These are phyloP conservation scores for Beta vulgaris DNA, from an alignment of 148 eudicot species.

Conservation along the genomic window DNA sequence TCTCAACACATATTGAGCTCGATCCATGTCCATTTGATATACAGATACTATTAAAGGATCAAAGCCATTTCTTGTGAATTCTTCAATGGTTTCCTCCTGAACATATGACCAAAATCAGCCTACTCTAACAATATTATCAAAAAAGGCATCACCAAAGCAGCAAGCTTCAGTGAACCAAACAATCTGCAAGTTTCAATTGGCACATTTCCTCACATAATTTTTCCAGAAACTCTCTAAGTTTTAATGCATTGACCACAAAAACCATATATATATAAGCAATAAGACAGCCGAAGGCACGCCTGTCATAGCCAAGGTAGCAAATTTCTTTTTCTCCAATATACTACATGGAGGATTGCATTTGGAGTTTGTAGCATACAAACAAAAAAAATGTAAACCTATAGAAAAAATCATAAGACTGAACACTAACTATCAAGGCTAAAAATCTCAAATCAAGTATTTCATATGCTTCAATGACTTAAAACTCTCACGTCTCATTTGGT, in stretches of 20 bases:
- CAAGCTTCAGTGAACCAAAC: not conserved
- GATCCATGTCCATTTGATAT: conserved; percentile 86
- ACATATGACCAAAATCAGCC: conserved; percentile 14
- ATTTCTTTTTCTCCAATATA: too few species aligned
- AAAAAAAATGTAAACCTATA: too few species aligned
- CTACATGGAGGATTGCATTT: too few species aligned
- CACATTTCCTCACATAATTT: not conserved
- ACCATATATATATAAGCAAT: not conserved
- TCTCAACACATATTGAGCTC: conserved; percentile 72
- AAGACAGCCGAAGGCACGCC: not conserved
- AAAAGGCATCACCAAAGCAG: not conserved
- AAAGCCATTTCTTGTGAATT: conserved; percentile 45
- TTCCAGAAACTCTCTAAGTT: not conserved
- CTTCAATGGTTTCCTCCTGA: conserved; percentile 82
- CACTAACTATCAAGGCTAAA: too few species aligned
- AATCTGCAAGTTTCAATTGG: not conserved
- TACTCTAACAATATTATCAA: not conserved
- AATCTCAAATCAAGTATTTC: too few species aligned
- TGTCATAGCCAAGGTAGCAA: not conserved
- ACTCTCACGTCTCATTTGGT: too few species aligned
- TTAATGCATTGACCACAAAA: not conserved
- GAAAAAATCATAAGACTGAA: too few species aligned
- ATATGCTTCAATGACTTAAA: too few species aligned
- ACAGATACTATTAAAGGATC: conserved; percentile 84
- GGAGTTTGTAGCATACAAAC: too few species aligned